Base-by-base conservation (phyloP, 2,329 filamentous ascomycete species). In the Phaeoacremonium minimum region DNA sequence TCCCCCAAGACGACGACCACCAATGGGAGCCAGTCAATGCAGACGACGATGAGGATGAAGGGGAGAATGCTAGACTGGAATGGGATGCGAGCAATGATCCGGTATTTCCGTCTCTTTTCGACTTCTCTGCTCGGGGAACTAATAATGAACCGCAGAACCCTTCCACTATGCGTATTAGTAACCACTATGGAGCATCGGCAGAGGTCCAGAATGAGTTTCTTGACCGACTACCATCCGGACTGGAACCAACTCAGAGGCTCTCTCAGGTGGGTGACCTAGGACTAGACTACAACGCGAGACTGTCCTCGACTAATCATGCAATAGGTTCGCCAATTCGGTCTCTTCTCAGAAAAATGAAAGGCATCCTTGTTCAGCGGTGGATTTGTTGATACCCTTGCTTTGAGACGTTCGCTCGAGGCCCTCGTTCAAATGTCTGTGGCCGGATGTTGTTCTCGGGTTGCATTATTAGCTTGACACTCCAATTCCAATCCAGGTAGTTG, bases 401-500 rank as follows among this genome's bases (percentile, higher is more conserved):
- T 44, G 34, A 41, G 33, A 26, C 7, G 15, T 26, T 16, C 37
- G 17, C 17, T 15, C 17, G 15, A 7, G 28, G 18, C 28, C 17
- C 17, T 28, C 19, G 36, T 41, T n/a, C n/a, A n/a, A n/a, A n/a
- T n/a, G n/a, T n/a, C n/a, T n/a, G n/a, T n/a, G n/a, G n/a, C n/a
- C n/a, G n/a, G n/a, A n/a, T n/a, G n/a, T n/a, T n/a, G 15, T 29
- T 17, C 26, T 41, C 16, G 22, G n/a, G n/a, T 26, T 9, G 22
- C 9, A n/a, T 26, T 26, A 26, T 42, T 38, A 45, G 37, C 45
- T 45, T 31, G 37, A 40, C 37, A 49, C 46, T 26, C 59, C 47
- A 34, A 77, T 66, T 45, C 69, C 74, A 36, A 94, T 68, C 82
- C 88, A 95, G 55, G 83, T 94, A 14, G 90, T 95, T 30, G 90